Conservation (phyloP, 179 eudicot genomes). For the Camellia oleifera region DNA sequence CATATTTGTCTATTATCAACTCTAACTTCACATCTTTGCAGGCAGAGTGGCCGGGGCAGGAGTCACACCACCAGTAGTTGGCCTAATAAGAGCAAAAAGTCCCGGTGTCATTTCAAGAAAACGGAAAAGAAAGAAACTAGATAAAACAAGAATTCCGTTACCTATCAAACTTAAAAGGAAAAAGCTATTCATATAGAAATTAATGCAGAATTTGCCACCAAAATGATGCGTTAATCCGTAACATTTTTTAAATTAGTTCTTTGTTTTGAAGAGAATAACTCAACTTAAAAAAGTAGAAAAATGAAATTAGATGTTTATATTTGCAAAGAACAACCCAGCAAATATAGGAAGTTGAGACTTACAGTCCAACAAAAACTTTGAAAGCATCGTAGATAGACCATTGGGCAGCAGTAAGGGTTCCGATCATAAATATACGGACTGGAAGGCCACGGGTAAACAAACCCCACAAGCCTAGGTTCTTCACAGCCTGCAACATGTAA, state of each 20-base stretch:
- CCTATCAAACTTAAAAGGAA: too few species aligned
- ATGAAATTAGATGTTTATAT: background rate
- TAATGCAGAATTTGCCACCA: too few species aligned
- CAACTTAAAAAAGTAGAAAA: background rate
- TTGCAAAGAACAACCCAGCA: background rate
- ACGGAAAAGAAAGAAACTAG: background rate
- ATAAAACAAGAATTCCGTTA: background rate
- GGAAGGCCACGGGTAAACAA: slow-evolving; percentile 91
- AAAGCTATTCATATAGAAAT: too few species aligned
- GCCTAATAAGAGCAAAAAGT: slow-evolving; percentile 28
- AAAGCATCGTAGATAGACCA: slow-evolving; percentile 86
- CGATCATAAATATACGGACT: slow-evolving; percentile 83
- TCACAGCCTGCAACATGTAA: slow-evolving; percentile 60
- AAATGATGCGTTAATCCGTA: too few species aligned
- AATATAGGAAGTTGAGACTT: slow-evolving; percentile 29
- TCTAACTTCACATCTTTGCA: slow-evolving; percentile 6
- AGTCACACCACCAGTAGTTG: slow-evolving; percentile 52
- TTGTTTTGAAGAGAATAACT: too few species aligned
- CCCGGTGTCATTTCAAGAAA: background rate
- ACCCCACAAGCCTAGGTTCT: slow-evolving; percentile 68
- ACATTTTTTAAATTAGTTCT: too few species aligned
- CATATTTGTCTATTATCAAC: background rate
- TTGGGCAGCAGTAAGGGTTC: slow-evolving; percentile 85
- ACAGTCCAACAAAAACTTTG: slow-evolving; percentile 90
- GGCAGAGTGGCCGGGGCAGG: slow-evolving; percentile 24